phyloP scores from a whole-genome alignment of 257 asterid genomes.

The Knoxia roxburghii region DNA sequence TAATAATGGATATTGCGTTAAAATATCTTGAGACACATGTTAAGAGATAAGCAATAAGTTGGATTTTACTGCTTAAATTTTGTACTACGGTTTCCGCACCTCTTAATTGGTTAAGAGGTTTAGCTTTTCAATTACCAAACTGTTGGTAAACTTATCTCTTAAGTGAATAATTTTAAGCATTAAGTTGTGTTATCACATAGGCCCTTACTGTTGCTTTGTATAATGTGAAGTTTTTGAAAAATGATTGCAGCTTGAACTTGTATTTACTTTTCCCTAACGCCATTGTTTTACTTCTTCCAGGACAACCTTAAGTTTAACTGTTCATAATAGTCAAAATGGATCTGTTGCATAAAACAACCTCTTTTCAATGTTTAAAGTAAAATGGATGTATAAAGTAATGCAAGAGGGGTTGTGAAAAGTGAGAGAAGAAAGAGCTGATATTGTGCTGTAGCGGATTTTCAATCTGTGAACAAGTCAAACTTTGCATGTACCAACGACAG shows the following conservation, averaged over 20 bases:
- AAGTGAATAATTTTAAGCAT: no score
- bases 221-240: neutral
- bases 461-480: neutral
- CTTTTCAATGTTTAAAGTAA: neutral
- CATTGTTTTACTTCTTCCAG: neutral
- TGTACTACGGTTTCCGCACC: no score
- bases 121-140: no score
- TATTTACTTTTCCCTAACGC: neutral
- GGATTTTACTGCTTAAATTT: no score
- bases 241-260: neutral
- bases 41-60: no score
- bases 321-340: neutral
- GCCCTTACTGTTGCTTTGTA: neutral
- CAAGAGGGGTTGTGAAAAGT: neutral
- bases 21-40: no score
- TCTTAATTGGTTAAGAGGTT: no score
- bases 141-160: no score
- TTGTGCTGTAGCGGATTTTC: neutral
- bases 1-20: no score
- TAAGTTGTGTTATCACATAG: no score
- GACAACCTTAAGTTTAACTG: slow-evolving; percentile 5
- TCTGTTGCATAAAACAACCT: neutral
- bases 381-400: neutral
- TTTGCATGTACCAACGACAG: no score
- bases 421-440: neutral